A percentile compares a stretch with the other conserved stretches of the same genome.
Conservation (phyloP, 805 yeast species). For the Hanseniaspora occidentalis region DNA sequence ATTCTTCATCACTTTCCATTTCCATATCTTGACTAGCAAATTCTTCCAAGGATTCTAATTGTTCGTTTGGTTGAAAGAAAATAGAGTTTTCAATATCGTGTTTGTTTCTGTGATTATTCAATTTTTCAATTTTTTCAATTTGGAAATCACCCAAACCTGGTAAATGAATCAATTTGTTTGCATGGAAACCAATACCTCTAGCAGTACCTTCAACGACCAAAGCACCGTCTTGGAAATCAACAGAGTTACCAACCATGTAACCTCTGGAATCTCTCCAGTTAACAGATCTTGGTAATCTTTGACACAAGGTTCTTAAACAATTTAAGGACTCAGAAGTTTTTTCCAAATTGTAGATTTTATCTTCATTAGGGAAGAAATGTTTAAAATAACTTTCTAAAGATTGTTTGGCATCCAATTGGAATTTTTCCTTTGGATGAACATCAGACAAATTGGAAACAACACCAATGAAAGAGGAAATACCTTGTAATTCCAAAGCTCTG, state of each 20-base stretch:
- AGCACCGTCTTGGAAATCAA: constrained; percentile 26
- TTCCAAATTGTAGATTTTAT: constrained; percentile 63
- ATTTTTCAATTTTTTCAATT: constrained; percentile 46
- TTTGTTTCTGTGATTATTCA: constrained; percentile 14
- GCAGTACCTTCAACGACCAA: constrained; percentile 70
- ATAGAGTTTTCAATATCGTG: constrained; percentile 10
- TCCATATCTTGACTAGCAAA: constrained; percentile 43
- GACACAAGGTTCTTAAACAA: constrained; percentile 66
- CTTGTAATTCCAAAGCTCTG: constrained; percentile 83
- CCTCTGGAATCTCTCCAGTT: constrained; percentile 93
- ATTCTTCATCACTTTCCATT: constrained; percentile 28
- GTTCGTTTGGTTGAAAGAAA: constrained; percentile 25
- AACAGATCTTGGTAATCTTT: constrained; percentile 72
- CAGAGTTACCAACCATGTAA: constrained; percentile 63
- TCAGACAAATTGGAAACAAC: constrained; percentile 62
- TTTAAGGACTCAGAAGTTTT: constrained; percentile 55
- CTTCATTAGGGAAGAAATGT: constrained; percentile 74
- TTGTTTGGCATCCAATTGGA: constrained; percentile 56
- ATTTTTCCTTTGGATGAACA: constrained; percentile 59
- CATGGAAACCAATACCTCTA: constrained; percentile 75
- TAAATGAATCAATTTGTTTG: constrained; percentile 68
- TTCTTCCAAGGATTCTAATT: constrained; percentile 48
- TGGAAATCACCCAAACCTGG: constrained; percentile 89
- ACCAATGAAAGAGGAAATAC: constrained; percentile 72
- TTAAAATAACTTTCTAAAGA: constrained; percentile 53